Conservation (phyloP, 148 eudicot species). For the Chenopodium quinoa region DNA sequence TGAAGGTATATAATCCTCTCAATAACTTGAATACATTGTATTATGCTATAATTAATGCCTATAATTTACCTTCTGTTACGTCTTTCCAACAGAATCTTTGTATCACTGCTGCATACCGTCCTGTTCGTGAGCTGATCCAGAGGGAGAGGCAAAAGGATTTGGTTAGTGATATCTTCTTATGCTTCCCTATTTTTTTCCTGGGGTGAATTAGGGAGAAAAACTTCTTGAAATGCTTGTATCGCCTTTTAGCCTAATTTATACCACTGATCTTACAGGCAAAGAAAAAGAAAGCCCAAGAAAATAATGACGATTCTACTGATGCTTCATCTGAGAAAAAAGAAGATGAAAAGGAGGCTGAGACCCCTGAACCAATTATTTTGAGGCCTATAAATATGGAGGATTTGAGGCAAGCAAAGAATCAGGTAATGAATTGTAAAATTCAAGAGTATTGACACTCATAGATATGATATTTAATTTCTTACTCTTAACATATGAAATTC, state of each 20-base stretch:
- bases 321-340: conserved; percentile 43
- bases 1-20: conserved; percentile 49
- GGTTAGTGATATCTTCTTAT: conserved; percentile 35
- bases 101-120: conserved; percentile 87
- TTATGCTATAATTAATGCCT: neutral
- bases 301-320: conserved; percentile 34
- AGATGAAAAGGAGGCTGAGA: conserved; percentile 49
- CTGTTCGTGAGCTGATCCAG: conserved; percentile 86
- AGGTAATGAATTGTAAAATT: conserved; percentile 39
- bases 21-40: neutral
- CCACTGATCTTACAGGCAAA: conserved; percentile 42
- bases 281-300: conserved; percentile 60
- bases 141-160: conserved; percentile 71
- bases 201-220: neutral
- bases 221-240: neutral
- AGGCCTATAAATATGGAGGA: conserved; percentile 93
- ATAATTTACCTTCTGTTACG: conserved; percentile 4
- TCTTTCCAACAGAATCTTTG: conserved; percentile 65
- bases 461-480: no score
- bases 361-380: conserved; percentile 37
- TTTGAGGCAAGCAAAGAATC: conserved; percentile 86
- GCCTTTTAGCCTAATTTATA: conserved; percentile 3
- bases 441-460: neutral
- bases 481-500: neutral
- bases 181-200: neutral